Evolutionary conservation across 768 basidiomycete species (phyloP), one percentile per base, ranked within the genome.

Genomic region (Cystofilobasidium capitatum): DNA sequence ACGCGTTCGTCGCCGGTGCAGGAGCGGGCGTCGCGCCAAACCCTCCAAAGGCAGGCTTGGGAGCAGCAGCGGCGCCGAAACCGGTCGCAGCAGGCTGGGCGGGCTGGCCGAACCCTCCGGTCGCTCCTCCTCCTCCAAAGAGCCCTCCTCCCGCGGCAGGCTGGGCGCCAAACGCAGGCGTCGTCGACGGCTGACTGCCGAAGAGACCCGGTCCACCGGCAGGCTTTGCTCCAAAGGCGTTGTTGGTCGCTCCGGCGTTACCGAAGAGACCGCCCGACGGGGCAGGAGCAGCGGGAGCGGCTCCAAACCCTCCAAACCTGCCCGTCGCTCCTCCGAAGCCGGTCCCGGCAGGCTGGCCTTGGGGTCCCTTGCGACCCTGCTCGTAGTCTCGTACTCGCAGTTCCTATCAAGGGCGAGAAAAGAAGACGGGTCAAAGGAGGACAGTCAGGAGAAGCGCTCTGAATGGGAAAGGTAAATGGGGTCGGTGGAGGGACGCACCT

Each of bases 51-150:
- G 59, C 47, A 16, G 64, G 54, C 49, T 60, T 65, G 36, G 62
- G 61, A 54, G 58, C 62, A 37, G 65, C 57, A 9, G 65, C 26
- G 9, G 58, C 44, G 6, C 73, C 72, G 47, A 72, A 72, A 1
- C 71, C 67, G 10, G 71, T 70, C 16, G 72, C 62, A 33, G 71
- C 64, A 20, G 70, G 62, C 57, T 71, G 70, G 20, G 71, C 64
- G 16, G 71, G 58, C 42, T 76, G 70, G 20, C 74, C 75, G 54
- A 75, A 74, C 3, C 63, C 70, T 26, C 68, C 65, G 16, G 71
- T 62, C 20, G 71, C 54, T 68, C 36, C 49, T 31, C 36, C 42
- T 6, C 35, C 33, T 17, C 68, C 68, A 17, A 69, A 69, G 20
- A 69, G 47, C 7, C 68, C 68, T 47, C 67, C 67, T 22, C 57